These are phyloP conservation scores for Russula compacta DNA, from an alignment of 768 basidiomycete genomes.

Conservation along the genomic window DNA sequence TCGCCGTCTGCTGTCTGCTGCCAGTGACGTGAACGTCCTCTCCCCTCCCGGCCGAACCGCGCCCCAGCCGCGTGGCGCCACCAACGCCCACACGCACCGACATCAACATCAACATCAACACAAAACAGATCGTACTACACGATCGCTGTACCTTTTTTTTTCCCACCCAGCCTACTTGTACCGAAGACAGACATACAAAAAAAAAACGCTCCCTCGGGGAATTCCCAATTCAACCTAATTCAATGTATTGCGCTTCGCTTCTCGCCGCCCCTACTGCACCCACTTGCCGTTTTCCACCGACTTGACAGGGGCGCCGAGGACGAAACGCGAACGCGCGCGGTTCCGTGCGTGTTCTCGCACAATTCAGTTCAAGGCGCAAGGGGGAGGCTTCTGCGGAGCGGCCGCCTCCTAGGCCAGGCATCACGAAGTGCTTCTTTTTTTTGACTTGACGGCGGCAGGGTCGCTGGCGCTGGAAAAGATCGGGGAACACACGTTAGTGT, in stretches of 20 bases:
- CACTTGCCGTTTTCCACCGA: background rate
- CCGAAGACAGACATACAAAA: too few species aligned
- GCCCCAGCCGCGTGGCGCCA: slow-evolving; percentile 13
- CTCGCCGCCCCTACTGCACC: background rate
- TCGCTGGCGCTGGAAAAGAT: slow-evolving; percentile 2
- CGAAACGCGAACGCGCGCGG: background rate
- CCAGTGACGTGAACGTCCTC: background rate
- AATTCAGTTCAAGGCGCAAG: background rate
- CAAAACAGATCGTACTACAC: too few species aligned
- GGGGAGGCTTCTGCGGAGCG: background rate
- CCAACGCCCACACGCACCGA: background rate
- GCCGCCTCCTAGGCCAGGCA: background rate
- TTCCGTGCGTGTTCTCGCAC: background rate
- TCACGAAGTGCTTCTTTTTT: background rate
- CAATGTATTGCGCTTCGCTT: background rate
- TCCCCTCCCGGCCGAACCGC: background rate
- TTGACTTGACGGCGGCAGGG: slow-evolving; percentile 3
- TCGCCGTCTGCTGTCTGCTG: background rate
- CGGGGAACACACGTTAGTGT: slow-evolving; percentile 3
- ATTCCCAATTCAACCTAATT: slow-evolving; percentile 2
- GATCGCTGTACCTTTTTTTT: slow-evolving; percentile 9
- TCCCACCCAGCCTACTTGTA: background rate
- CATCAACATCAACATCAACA: background rate
- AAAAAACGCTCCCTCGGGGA: background rate
- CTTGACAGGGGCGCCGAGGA: background rate